A percentile compares a stretch with the other conserved stretches of the same genome.
Evolutionary conservation across 2,329 filamentous ascomycete species (phyloP).

Genomic region (Magnaporthiopsis incrustans): DNA sequence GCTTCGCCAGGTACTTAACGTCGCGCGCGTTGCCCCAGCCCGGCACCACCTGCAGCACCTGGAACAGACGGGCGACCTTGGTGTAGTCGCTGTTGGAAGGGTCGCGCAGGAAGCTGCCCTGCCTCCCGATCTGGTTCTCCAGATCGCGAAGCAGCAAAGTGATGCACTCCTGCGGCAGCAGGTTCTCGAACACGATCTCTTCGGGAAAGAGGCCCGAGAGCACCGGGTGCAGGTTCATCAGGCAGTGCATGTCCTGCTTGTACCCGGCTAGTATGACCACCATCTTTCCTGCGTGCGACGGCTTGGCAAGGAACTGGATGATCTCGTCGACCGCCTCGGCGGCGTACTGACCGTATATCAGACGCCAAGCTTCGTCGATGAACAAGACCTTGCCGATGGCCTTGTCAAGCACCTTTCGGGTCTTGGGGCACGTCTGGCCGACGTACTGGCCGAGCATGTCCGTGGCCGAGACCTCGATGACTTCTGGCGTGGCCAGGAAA

Average conservation of each 20-base stretch:
- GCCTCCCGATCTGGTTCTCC: slow-evolving; percentile 11
- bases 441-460: slow-evolving; percentile 62
- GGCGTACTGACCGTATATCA: slow-evolving; percentile 48
- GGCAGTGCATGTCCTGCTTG: slow-evolving; percentile 53
- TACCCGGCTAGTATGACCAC: slow-evolving; percentile 65
- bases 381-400: slow-evolving; percentile 60
- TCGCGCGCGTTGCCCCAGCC: slow-evolving; percentile 59
- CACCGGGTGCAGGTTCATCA: slow-evolving; percentile 54
- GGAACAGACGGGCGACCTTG: slow-evolving; percentile 27
- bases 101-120: slow-evolving; percentile 18
- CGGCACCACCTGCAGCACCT: slow-evolving; percentile 28
- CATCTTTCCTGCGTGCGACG: slow-evolving; percentile 48
- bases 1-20: slow-evolving; percentile 43
- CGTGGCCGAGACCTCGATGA: slow-evolving; percentile 58
- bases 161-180: slow-evolving; percentile 35
- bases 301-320: slow-evolving; percentile 44
- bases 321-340: slow-evolving; percentile 48
- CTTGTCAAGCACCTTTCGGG: slow-evolving; percentile 48
- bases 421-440: slow-evolving; percentile 63
- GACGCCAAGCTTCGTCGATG: slow-evolving; percentile 64
- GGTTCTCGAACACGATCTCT: slow-evolving; percentile 43
- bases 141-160: slow-evolving; percentile 29
- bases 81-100: slow-evolving; percentile 11
- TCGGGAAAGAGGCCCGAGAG: slow-evolving; percentile 59
- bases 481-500: slow-evolving; percentile 50